Conservation (phyloP, 495 filamentous ascomycete genomes). For the Tetracladium setigerum region DNA sequence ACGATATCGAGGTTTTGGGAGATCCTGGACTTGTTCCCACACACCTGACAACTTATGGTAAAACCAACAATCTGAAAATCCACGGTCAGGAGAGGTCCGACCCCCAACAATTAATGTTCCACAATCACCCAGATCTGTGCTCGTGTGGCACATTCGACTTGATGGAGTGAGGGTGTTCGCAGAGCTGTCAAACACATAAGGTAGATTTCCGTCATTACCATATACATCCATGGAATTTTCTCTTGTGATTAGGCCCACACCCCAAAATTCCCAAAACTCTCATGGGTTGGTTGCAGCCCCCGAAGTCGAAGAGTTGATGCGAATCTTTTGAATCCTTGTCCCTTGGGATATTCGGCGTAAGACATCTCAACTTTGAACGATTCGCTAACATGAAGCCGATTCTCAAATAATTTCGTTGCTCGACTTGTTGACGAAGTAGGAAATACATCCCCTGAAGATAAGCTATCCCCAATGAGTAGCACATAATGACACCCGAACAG, state of each 20-base stretch:
- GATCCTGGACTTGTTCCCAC: conserved; percentile 56
- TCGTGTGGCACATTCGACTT: conserved; percentile 68
- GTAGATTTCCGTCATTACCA: conserved; percentile 2
- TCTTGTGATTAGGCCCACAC: conserved; percentile 52
- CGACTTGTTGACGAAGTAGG: not conserved
- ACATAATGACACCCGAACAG: conserved; percentile 85
- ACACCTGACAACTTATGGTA: conserved; percentile 34
- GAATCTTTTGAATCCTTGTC: conserved; percentile 18
- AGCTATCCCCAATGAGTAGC: conserved; percentile 52
- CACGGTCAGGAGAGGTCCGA: conserved; percentile 61
- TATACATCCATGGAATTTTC: conserved; percentile 56
- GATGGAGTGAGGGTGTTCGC: conserved; percentile 26
- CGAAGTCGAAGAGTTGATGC: conserved; percentile 15
- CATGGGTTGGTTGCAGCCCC: not conserved
- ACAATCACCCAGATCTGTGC: conserved; percentile 47
- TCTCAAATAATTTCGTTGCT: not conserved
- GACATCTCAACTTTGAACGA: not conserved
- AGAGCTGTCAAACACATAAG: conserved; percentile 15
- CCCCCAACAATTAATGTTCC: conserved; percentile 68
- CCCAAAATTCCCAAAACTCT: conserved; percentile 39
- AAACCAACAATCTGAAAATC: conserved; percentile 66
- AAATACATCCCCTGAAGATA: not conserved
- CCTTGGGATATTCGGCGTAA: conserved; percentile 17
- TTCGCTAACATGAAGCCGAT: not conserved
- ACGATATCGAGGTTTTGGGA: conserved; percentile 61